These are phyloP conservation scores for Zalaria sp. DNA, from an alignment of 2,329 filamentous ascomycete species.

Conservation along the genomic window DNA sequence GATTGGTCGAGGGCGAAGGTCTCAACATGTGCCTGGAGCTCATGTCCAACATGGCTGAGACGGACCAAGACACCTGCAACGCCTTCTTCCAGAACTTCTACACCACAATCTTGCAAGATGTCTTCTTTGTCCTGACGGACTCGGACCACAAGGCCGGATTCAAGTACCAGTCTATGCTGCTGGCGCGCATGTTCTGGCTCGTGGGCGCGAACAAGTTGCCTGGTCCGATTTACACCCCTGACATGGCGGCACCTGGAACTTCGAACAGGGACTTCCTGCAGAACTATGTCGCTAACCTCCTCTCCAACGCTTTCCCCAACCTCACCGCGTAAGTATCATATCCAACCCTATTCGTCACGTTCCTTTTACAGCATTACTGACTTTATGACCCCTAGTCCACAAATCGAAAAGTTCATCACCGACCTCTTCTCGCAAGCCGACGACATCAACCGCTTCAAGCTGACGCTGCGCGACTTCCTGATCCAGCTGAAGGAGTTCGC, in stretches of 20 bases:
- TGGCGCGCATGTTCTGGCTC: constrained; percentile 94
- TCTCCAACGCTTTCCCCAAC: constrained; percentile 87
- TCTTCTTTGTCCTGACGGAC: constrained; percentile 96
- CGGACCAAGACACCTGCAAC: constrained; percentile 72
- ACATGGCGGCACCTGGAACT: constrained; percentile 71
- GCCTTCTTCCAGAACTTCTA: constrained; percentile 98
- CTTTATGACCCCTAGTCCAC: constrained; percentile 40
- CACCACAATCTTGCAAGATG: constrained; percentile 86
- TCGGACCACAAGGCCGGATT: constrained; percentile 98
- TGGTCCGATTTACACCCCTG: constrained; percentile 74
- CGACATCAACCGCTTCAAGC: constrained; percentile 86
- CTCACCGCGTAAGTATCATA: constrained; percentile 59
- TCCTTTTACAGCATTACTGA: constrained; percentile 1
- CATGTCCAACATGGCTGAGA: constrained; percentile 93
- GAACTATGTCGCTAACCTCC: constrained; percentile 70
- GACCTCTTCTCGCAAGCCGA: constrained; percentile 79
- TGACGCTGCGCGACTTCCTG: constrained; percentile 89
- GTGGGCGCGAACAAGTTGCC: constrained; percentile 83
- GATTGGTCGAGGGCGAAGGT: constrained; percentile 89
- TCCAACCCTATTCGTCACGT: neutral
- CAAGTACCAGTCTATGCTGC: constrained; percentile 88
- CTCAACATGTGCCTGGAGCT: constrained; percentile 97
- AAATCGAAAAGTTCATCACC: constrained; percentile 83
- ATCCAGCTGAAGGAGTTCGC: constrained; percentile 96
- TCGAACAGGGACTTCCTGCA: constrained; percentile 82